These are phyloP conservation scores for Taphrina communis DNA, from an alignment of 1,139 yeast species.

Conservation along the genomic window DNA sequence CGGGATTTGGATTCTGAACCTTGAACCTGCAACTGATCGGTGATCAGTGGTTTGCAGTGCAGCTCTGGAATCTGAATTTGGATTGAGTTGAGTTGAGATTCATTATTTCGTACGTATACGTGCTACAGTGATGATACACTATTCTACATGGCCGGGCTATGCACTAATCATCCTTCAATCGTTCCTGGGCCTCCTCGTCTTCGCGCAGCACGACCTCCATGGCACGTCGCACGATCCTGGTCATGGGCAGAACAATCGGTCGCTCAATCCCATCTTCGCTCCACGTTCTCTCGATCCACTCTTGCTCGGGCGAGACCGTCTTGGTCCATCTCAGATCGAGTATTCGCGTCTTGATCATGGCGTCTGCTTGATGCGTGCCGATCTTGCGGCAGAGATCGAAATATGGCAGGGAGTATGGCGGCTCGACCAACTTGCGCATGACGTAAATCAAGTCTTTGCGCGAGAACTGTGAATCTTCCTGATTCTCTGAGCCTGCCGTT, in stretches of 20 bases:
- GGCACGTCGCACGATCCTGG: constrained; percentile 31
- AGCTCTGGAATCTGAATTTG: neutral
- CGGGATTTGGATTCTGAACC: too few relatives aligned
- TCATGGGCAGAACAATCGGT: constrained; percentile 36
- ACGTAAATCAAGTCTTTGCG: constrained; percentile 22
- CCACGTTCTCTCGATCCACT: constrained; percentile 34
- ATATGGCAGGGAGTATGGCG: constrained; percentile 36
- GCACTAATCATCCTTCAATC: neutral
- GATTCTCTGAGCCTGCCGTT: neutral
- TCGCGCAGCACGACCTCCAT: constrained; percentile 35
- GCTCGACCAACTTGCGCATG: constrained; percentile 30
- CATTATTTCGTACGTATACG: too few relatives aligned
- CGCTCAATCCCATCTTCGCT: constrained; percentile 34
- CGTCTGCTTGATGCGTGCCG: constrained; percentile 29
- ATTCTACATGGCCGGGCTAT: neutral
- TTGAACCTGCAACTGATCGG: neutral
- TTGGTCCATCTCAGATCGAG: constrained; percentile 37
- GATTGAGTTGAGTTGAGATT: neutral
- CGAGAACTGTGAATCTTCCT: constrained; percentile 25
- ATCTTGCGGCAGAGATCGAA: constrained; percentile 30
- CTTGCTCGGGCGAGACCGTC: constrained; percentile 33
- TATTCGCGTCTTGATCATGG: constrained; percentile 29
- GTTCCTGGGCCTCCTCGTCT: constrained; percentile 10
- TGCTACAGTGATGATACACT: neutral
- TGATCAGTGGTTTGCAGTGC: neutral